Evolutionary conservation across 2,329 filamentous ascomycete genomes (phyloP).

Genomic region (Nothophaeocryptopus gaeumannii): DNA sequence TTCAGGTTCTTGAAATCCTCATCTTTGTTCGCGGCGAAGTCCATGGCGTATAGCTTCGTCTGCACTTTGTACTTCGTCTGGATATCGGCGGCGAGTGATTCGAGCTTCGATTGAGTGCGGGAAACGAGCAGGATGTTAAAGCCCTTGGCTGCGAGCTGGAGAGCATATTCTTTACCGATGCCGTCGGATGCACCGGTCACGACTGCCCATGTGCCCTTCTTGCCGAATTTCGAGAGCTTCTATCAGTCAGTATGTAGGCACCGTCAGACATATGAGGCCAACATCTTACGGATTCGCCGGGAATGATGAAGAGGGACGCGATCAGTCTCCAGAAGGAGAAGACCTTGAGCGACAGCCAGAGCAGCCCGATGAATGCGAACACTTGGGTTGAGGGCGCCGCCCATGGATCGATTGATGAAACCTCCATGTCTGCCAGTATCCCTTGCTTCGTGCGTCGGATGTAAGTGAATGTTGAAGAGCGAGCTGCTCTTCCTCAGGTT

Average conservation of each 20-base stretch:
- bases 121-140: slow-evolving; percentile 96
- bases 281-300: slow-evolving; percentile 44
- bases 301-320: slow-evolving; percentile 49
- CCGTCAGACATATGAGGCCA: neutral
- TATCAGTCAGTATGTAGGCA: slow-evolving; percentile 2
- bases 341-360: slow-evolving; percentile 40
- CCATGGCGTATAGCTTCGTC: slow-evolving; percentile 82
- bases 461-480: neutral
- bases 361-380: slow-evolving; percentile 38
- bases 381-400: slow-evolving; percentile 34
- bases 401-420: slow-evolving; percentile 25
- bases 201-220: slow-evolving; percentile 88
- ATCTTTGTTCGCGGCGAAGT: slow-evolving; percentile 78
- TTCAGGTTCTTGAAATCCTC: slow-evolving; percentile 74
- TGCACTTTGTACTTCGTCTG: slow-evolving; percentile 66
- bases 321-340: slow-evolving; percentile 49
- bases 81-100: slow-evolving; percentile 72
- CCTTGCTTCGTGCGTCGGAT: neutral
- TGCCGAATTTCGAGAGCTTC: slow-evolving; percentile 85
- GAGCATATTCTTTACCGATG: slow-evolving; percentile 91
- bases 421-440: no score
- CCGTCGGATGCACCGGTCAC: slow-evolving; percentile 95
- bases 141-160: slow-evolving; percentile 83
- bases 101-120: slow-evolving; percentile 89
- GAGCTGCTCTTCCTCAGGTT: slow-evolving; percentile 2